phyloP scores from a whole-genome alignment of 371 early-diverging fungal genomes.

The Capniomyces stellatus region DNA sequence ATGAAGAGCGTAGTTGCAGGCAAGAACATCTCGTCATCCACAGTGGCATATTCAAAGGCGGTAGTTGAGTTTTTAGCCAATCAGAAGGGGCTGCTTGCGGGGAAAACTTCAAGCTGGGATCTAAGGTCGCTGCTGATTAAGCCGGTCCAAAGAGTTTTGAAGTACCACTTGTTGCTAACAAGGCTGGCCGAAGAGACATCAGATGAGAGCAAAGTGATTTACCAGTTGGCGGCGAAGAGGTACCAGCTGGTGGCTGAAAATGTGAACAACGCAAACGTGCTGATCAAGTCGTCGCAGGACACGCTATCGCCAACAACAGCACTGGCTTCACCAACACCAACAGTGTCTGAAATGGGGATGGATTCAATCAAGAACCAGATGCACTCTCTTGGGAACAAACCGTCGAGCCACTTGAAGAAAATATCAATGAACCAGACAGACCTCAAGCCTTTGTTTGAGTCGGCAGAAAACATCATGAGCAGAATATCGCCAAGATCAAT shows the following conservation, averaged over 20 bases:
- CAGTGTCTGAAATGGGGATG: background rate
- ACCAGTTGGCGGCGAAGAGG: background rate
- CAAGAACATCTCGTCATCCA: too few species aligned
- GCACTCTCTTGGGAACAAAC: too few species aligned
- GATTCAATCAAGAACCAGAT: background rate
- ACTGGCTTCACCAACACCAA: background rate
- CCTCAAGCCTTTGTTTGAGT: background rate
- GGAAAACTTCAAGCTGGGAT: constrained; percentile 40
- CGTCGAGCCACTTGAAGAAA: background rate
- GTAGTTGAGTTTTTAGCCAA: constrained; percentile 12
- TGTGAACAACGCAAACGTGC: background rate
- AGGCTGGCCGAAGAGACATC: constrained; percentile 4
- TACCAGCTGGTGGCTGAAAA: constrained; percentile 2
- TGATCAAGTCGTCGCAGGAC: background rate
- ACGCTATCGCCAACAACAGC: background rate
- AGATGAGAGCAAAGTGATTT: background rate
- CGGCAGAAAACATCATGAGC: too few species aligned
- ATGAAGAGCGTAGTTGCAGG: background rate
- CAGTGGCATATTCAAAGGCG: background rate
- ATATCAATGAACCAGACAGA: background rate
- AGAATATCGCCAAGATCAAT: too few species aligned
- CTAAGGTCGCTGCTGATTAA: constrained; percentile 85
- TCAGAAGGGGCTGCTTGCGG: constrained; percentile 16
- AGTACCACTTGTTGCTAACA: constrained; percentile 66
- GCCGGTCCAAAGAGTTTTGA: constrained; percentile 92